Conservation (phyloP, 768 basidiomycete genomes). For the Russula abietina region DNA sequence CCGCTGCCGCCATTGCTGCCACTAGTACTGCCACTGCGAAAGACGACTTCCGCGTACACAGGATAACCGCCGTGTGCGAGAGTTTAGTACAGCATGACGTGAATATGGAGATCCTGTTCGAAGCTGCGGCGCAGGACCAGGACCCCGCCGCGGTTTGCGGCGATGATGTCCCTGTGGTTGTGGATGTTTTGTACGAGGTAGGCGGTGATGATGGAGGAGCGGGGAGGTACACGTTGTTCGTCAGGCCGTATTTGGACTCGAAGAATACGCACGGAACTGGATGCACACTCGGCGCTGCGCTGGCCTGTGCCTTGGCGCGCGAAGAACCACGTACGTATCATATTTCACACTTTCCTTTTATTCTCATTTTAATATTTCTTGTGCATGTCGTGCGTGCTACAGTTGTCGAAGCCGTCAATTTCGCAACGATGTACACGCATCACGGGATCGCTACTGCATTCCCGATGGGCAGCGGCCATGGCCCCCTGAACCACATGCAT, state of each 20-base stretch:
- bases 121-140: conserved; percentile 24
- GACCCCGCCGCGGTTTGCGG: conserved; percentile 17
- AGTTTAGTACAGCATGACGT: conserved; percentile 36
- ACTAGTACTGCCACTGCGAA: not conserved
- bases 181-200: conserved; percentile 54
- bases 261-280: conserved; percentile 87
- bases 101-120: conserved; percentile 59
- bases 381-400: not conserved
- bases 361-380: not conserved
- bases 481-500: conserved; percentile 85
- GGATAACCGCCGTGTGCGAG: not conserved
- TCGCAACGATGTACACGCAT: conserved; percentile 69
- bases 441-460: conserved; percentile 64
- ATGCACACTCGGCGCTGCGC: conserved; percentile 82
- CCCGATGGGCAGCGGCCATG: conserved; percentile 66
- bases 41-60: not conserved
- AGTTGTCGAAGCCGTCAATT: conserved; percentile 54
- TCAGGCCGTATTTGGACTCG: conserved; percentile 57
- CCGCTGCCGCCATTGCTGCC: not conserved
- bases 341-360: conserved; percentile 20
- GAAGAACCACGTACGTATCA: conserved; percentile 41
- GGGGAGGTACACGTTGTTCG: conserved; percentile 40
- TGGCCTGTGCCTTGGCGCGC: conserved; percentile 59
- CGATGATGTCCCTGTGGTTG: conserved; percentile 41
- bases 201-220: conserved; percentile 22